These are phyloP conservation scores for Dothideomycetes sp. DNA, from an alignment of 2,329 filamentous ascomycete genomes.

Conservation along the genomic window DNA sequence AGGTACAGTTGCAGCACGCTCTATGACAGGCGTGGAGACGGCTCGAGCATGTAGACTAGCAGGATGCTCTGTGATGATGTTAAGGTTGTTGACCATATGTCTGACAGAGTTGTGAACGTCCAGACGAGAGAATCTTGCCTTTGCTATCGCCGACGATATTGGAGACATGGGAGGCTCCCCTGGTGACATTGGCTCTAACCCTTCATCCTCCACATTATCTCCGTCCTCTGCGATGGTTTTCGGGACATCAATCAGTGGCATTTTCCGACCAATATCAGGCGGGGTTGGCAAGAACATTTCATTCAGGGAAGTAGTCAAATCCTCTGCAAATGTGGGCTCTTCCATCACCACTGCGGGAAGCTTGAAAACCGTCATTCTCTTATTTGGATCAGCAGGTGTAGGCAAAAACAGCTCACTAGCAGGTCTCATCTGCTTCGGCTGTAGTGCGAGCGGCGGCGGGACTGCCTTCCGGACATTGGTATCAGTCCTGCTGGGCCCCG, in stretches of 20 bases:
- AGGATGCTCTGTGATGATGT: neutral
- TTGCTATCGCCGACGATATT: neutral
- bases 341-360: neutral
- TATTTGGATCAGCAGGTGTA: neutral
- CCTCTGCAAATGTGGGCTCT: neutral
- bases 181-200: neutral
- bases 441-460: neutral
- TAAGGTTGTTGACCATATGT: neutral
- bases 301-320: neutral
- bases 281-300: neutral
- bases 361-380: neutral
- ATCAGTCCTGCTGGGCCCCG: neutral
- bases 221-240: neutral
- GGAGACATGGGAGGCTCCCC: neutral
- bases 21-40: neutral
- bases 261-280: neutral
- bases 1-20: conserved; percentile 3
- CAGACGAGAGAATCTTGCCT: neutral
- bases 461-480: neutral
- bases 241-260: neutral
- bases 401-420: conserved; percentile 6
- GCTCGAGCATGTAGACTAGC: neutral
- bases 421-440: conserved; percentile 1
- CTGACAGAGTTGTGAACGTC: neutral
- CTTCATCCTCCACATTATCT: neutral